These are phyloP conservation scores for Penicillium decumbens DNA, from an alignment of 2,329 filamentous ascomycete species.

Conservation along the genomic window DNA sequence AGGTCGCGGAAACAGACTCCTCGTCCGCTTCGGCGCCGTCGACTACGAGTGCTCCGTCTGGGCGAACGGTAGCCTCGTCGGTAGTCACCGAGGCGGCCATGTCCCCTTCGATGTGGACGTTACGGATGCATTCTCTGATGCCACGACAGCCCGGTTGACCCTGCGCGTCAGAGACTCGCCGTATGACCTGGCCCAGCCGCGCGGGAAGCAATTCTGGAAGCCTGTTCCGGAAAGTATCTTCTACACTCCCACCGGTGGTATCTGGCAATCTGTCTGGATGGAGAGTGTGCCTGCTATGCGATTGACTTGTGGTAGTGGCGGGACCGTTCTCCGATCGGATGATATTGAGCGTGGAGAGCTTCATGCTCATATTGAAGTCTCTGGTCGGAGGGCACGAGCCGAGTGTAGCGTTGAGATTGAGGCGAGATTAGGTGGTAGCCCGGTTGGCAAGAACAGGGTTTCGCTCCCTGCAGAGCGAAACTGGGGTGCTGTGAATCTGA, in stretches of 20 bases:
- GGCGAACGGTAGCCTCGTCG: slow-evolving; percentile 51
- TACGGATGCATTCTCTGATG: slow-evolving; percentile 33
- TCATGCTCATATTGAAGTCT: slow-evolving; percentile 49
- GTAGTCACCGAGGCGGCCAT: slow-evolving; percentile 57
- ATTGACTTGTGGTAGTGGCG: slow-evolving; percentile 55
- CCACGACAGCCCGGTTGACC: slow-evolving; percentile 44
- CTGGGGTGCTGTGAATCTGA: slow-evolving; percentile 46
- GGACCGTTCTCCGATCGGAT: slow-evolving; percentile 57
- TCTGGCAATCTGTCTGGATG: slow-evolving; percentile 72
- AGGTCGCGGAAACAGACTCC: slow-evolving; percentile 31
- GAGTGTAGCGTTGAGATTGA: slow-evolving; percentile 52
- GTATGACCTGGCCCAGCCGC: slow-evolving; percentile 59
- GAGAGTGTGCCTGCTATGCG: slow-evolving; percentile 51
- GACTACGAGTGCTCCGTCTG: slow-evolving; percentile 53
- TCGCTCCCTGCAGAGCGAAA: slow-evolving; percentile 50
- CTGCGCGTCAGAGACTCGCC: slow-evolving; percentile 61
- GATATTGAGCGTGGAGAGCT: slow-evolving; percentile 52
- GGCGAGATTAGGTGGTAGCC: slow-evolving; percentile 48
- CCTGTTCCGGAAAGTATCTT: slow-evolving; percentile 55
- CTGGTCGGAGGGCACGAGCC: slow-evolving; percentile 30
- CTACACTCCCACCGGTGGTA: slow-evolving; percentile 66
- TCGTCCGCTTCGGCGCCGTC: slow-evolving; percentile 50
- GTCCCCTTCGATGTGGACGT: slow-evolving; percentile 59
- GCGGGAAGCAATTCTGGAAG: slow-evolving; percentile 64
- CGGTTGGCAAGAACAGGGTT: slow-evolving; percentile 45